Evolutionary conservation across 805 yeast genomes (phyloP), one percentile per base, ranked within the genome.

Genomic region (Tetrapisispora arboricola): DNA sequence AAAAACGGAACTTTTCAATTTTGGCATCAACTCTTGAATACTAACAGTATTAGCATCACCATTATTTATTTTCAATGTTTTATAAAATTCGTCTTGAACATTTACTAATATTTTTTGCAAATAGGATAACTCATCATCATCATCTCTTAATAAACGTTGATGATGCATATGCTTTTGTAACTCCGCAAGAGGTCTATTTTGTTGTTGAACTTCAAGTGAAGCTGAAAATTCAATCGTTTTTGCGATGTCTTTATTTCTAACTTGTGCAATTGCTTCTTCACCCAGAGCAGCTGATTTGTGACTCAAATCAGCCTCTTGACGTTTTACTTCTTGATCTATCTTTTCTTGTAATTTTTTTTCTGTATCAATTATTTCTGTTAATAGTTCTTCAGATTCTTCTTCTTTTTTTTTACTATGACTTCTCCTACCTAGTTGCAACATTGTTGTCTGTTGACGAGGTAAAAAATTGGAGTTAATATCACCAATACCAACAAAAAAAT

Each of bases 401-500:
- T 50, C 50, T 24, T 47, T 46, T 15, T 53, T 51, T 22, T 29
- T 34, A 20, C 21, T 32, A n/a, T 36, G 17, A 12, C 60, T 38
- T 38, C 59, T 46, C 55, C 67, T 46, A 32, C 64, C 48, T 44
- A 53, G n/a, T 47, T 55, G 55, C 39, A 60, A 37, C 54, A 79
- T 70, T 6, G 92, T 88, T 1, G 84, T 63, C 48, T 70, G 78
- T 46, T 86, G 84, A 53, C 84, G 80, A 0, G 98, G 97, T 42
- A 92, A 65, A 55, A 87, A 87, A 49, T 86, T 80, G 17, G 95
- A 85, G 55, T 92, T 92, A 55, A 92, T 92, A 65, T 92, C 98
- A 22, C 98, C 98, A 42, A 90, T 86, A 10, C 97, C 97, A 28
- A 88, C 94, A 54, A 92, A 92, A 53, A 92, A 92, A 58, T 85